Evolutionary conservation across 768 basidiomycete genomes (phyloP), one percentile per base, ranked within the genome.

Genomic region (Hysterangium stoloniferum): DNA sequence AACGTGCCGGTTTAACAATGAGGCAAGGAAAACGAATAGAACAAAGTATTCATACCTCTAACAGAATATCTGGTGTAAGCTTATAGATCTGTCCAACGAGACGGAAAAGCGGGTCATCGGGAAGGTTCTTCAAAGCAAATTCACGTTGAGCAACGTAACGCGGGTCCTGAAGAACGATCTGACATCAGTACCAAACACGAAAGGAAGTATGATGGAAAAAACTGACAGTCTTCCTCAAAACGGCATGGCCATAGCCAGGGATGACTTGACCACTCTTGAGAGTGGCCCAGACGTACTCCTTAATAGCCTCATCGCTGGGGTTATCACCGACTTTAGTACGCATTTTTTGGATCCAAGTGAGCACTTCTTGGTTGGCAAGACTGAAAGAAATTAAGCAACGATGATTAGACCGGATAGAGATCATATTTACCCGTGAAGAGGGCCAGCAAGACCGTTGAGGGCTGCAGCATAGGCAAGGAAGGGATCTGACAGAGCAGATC

Each of bases 281-380:
- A 29, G 93, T 96, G 17, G 84, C 76, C 95, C 94, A 96, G 59
- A 96, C 84, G 66, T 95, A 95, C 61, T 95, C 83, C 67, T 82
- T 85, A 62, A 98, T 87, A 22, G 86, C 80, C 52, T 90, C 89
- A 62, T 96, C 89, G 17, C 79, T 76, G 8, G 90, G 83, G 57
- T 83, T 76, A 64, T 88, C 82, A 49, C 95, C 95, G 55, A 97
- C 82, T 71, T 85, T 78, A 48, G 75, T 61, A 67, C 93, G 87
- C 92, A 98, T 95, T 74, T 87, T 90, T 66, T 81, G 82, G 53
- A 96, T 73, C 93, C 94, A 97, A 62, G 90, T 65, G 47, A 98
- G 77, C 31, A 97, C 95, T 67, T 98, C 95, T 71, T 98, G 95
- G 76, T 98, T 95, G 34, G 92, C 90, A 32, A 94, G 82, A 62